Percentiles rank a stretch among this genome's conserved stretches.
These are phyloP conservation scores for Penicillium maclennaniae DNA, from an alignment of 495 filamentous ascomycete genomes.

Conservation along the genomic window DNA sequence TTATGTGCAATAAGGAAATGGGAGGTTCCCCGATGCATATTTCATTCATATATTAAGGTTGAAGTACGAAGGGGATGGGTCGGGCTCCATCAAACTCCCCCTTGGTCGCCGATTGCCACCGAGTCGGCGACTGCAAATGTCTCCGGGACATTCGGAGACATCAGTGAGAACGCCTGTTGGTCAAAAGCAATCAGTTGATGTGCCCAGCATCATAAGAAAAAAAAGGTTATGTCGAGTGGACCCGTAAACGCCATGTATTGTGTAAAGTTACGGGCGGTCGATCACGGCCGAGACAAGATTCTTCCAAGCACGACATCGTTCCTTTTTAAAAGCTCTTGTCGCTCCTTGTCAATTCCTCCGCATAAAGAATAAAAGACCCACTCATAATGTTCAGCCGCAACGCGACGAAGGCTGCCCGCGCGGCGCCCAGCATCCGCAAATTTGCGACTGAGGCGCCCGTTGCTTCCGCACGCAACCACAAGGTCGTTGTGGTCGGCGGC, in stretches of 20 bases:
- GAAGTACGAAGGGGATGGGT: neutral
- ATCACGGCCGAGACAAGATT: constrained; percentile 15
- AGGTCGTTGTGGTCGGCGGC: constrained; percentile 61
- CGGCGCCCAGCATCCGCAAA: constrained; percentile 17
- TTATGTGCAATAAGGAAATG: neutral
- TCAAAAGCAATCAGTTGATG: neutral
- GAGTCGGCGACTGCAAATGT: constrained; percentile 9
- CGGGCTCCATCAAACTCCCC: constrained; percentile 6
- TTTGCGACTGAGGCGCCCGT: constrained; percentile 39
- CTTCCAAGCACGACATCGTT: neutral
- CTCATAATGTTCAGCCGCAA: constrained; percentile 20
- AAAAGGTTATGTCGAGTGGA: constrained; percentile 1
- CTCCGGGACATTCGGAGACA: constrained; percentile 4
- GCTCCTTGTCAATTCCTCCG: neutral
- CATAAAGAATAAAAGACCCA: neutral
- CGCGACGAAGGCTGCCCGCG: constrained; percentile 15
- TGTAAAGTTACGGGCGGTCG: constrained; percentile 10
- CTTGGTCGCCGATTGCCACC: constrained; percentile 12
- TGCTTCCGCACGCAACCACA: constrained; percentile 45
- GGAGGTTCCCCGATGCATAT: neutral
- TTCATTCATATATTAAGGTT: neutral
- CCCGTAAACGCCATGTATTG: constrained; percentile 7
- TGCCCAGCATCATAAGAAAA: no score
- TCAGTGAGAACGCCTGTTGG: neutral
- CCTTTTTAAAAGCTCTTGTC: neutral